Conservation (phyloP, 2,329 filamentous ascomycete species). For the Penicillium sp. region DNA sequence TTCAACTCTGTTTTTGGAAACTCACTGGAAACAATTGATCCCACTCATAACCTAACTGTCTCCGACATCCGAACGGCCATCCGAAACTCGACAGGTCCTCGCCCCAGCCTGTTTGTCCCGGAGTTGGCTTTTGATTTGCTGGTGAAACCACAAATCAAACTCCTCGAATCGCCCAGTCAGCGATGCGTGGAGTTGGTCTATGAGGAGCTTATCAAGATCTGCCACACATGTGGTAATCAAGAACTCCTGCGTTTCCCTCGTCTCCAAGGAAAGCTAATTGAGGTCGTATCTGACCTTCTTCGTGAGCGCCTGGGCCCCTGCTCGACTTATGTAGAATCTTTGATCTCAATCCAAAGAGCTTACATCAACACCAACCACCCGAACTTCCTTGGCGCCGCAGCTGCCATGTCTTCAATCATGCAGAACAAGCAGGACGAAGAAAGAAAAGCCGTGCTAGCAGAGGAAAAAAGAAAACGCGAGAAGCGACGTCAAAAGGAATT, state of each 20-base stretch:
- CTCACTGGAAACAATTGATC: constrained; percentile 92
- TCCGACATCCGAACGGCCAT: constrained; percentile 96
- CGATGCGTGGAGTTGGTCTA: constrained; percentile 97
- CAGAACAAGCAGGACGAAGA: constrained; percentile 93
- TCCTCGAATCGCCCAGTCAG: constrained; percentile 91
- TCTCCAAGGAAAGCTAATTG: constrained; percentile 93
- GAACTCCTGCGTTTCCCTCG: constrained; percentile 90
- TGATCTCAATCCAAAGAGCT: constrained; percentile 94
- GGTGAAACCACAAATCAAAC: constrained; percentile 97
- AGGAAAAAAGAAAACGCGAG: constrained; percentile 84
- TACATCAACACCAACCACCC: constrained; percentile 99
- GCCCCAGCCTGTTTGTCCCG: constrained; percentile 93
- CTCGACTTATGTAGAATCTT: constrained; percentile 87
- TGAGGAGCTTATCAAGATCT: constrained; percentile 98
- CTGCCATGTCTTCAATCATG: constrained; percentile 96
- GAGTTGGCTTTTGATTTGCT: constrained; percentile 97
- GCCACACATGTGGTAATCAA: constrained; percentile 94
- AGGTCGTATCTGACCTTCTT: constrained; percentile 93
- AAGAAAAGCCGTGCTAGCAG: constrained; percentile 73
- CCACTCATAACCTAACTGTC: constrained; percentile 90
- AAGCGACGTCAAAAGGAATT: constrained; percentile 79
- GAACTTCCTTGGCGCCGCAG: constrained; percentile 94
- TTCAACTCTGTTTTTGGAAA: constrained; percentile 99
- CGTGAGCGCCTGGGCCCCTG: constrained; percentile 87
- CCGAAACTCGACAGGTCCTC: constrained; percentile 92